Conservation (phyloP, 2,329 filamentous ascomycete species). For the Raffaelea albimanens region DNA sequence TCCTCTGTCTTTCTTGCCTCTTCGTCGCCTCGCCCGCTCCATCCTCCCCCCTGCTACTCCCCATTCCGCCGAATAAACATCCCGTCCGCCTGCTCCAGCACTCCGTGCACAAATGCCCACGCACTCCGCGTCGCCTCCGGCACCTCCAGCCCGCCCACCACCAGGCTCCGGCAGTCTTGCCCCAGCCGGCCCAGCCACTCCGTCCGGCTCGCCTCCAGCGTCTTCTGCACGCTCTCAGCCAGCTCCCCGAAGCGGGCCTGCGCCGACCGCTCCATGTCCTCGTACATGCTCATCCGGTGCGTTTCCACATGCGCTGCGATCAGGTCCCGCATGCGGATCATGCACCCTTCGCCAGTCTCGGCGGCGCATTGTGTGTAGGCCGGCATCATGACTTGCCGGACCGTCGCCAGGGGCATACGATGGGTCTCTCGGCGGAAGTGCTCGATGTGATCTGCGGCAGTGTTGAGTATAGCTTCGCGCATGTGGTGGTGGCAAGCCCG, state of each 20-base stretch:
- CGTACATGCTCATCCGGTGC: conserved; percentile 38
- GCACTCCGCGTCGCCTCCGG: conserved; percentile 8
- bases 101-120: conserved; percentile 4
- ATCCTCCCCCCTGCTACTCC: too few species aligned
- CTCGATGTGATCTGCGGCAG: conserved; percentile 15
- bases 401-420: conserved; percentile 40
- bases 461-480: not conserved
- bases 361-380: conserved; percentile 34
- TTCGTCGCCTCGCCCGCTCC: too few species aligned
- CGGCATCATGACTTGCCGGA: conserved; percentile 32
- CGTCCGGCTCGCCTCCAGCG: conserved; percentile 36
- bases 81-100: conserved; percentile 9
- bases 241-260: conserved; percentile 28
- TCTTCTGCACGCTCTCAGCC: conserved; percentile 15
- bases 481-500: conserved; percentile 1
- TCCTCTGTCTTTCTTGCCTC: too few species aligned
- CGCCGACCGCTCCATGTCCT: conserved; percentile 30
- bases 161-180: conserved; percentile 42
- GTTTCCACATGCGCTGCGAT: conserved; percentile 36
- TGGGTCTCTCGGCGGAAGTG: conserved; percentile 38
- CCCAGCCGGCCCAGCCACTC: conserved; percentile 42
- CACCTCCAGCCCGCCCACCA: conserved; percentile 24
- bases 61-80: conserved; percentile 3
- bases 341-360: conserved; percentile 35
- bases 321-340: conserved; percentile 38